Evolutionary conservation across 2,329 filamentous ascomycete species (phyloP).

Genomic region (Ilyonectria robusta): DNA sequence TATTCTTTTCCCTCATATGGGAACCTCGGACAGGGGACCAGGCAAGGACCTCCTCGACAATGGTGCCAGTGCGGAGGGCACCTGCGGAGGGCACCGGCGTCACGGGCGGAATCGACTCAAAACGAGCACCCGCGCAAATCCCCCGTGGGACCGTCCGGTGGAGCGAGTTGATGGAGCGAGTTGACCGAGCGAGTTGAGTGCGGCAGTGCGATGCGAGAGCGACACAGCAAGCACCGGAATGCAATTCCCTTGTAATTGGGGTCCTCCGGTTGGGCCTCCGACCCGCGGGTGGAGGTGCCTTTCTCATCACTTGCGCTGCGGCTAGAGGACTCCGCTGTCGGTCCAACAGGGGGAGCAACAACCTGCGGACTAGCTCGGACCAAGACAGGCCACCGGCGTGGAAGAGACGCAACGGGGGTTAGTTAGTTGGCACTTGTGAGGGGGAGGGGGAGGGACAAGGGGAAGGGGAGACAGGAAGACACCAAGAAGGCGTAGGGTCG

Average conservation of each 20-base stretch:
- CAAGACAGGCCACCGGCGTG: slow-evolving; percentile 9
- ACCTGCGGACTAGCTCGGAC: slow-evolving; percentile 7
- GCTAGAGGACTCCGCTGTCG: slow-evolving; percentile 22
- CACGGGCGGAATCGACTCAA: slow-evolving; percentile 17
- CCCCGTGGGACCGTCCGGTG: slow-evolving; percentile 17
- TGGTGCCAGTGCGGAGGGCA: slow-evolving; percentile 32
- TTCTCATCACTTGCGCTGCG: slow-evolving; percentile 1
- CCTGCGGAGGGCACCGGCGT: slow-evolving; percentile 31
- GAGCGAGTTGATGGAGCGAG: not conserved
- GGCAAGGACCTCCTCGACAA: slow-evolving; percentile 14
- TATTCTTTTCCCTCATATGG: slow-evolving; percentile 2
- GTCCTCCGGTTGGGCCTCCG: slow-evolving; percentile 43
- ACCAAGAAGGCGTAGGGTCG: slow-evolving; percentile 23
- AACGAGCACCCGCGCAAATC: not conserved
- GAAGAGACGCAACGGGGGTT: not conserved
- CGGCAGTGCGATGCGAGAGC: not conserved
- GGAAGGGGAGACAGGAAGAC: not conserved
- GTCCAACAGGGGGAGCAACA: slow-evolving; percentile 1
- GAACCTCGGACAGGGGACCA: slow-evolving; percentile 20
- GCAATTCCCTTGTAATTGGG: slow-evolving; percentile 41
- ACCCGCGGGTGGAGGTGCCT: slow-evolving; percentile 2
- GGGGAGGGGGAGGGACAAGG: not conserved
- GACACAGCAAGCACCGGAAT: slow-evolving; percentile 27
- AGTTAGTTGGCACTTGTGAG: not conserved
- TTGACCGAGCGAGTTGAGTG: not conserved